Conservation (phyloP, 2,329 filamentous ascomycete genomes). For the Fusarium udum region DNA sequence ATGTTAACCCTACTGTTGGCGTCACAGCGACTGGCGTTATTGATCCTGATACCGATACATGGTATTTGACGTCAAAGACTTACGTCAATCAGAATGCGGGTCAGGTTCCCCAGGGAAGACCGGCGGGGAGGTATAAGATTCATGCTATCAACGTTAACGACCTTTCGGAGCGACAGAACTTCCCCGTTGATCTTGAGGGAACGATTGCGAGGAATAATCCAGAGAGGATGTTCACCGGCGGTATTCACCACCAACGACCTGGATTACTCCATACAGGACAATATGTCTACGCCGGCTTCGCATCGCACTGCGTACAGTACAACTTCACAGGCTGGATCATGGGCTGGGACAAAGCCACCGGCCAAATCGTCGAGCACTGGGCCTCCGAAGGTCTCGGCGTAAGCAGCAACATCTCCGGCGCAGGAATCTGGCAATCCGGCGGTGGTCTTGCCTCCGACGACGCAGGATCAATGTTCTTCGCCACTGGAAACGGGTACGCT, state of each 20-base stretch:
- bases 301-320: slow-evolving; percentile 64
- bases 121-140: slow-evolving; percentile 49
- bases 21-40: slow-evolving; percentile 58
- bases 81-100: slow-evolving; percentile 48
- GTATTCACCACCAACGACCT: slow-evolving; percentile 62
- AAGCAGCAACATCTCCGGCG: slow-evolving; percentile 49
- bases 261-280: slow-evolving; percentile 57
- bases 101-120: slow-evolving; percentile 45
- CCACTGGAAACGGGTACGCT: slow-evolving; percentile 54
- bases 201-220: slow-evolving; percentile 57
- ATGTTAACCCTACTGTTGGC: slow-evolving; percentile 58
- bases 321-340: slow-evolving; percentile 65
- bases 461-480: slow-evolving; percentile 52
- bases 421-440: slow-evolving; percentile 56
- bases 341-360: slow-evolving; percentile 56
- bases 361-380: slow-evolving; percentile 51
- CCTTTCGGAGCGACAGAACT: slow-evolving; percentile 51
- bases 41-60: slow-evolving; percentile 55
- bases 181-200: slow-evolving; percentile 60
- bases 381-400: slow-evolving; percentile 55
- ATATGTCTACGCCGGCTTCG: slow-evolving; percentile 62
- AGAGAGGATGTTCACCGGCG: slow-evolving; percentile 60
- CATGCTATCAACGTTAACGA: slow-evolving; percentile 53
- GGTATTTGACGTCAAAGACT: slow-evolving; percentile 56
- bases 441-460: slow-evolving; percentile 53